phyloP scores from a whole-genome alignment of 495 filamentous ascomycete genomes.

The Mytilinidion resinicola region DNA sequence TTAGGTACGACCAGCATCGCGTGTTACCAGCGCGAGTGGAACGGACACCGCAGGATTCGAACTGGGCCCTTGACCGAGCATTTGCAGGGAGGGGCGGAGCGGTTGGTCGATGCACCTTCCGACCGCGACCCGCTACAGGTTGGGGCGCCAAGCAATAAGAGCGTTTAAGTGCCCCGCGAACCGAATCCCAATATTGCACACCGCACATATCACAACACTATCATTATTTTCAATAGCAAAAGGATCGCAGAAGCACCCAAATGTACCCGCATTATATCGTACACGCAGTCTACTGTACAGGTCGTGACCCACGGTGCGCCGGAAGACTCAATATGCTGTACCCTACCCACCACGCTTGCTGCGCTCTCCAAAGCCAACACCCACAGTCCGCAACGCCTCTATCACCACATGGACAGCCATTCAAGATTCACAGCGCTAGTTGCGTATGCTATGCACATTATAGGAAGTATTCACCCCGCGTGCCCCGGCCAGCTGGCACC shows the following conservation, averaged over 20 bases:
- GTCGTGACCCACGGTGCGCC: too few species aligned
- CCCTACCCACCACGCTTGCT: too few species aligned
- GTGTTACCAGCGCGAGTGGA: conserved; percentile 57
- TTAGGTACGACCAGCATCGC: conserved; percentile 53
- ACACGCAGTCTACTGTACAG: too few species aligned
- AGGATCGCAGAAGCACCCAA: too few species aligned
- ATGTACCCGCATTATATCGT: too few species aligned
- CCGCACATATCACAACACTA: too few species aligned
- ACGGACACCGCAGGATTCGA: conserved; percentile 54
- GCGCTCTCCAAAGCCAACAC: too few species aligned
- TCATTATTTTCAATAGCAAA: too few species aligned
- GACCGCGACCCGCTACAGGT: conserved; percentile 29
- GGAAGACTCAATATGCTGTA: too few species aligned
- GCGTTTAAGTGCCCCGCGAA: too few species aligned
- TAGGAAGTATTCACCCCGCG: conserved; percentile 90
- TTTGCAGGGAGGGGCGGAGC: conserved; percentile 3
- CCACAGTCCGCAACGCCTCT: not conserved
- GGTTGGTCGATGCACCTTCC: conserved; percentile 24
- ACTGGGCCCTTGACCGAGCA: conserved; percentile 45
- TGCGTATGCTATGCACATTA: conserved; percentile 40
- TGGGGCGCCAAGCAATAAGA: not conserved
- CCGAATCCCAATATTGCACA: too few species aligned
- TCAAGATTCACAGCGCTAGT: conserved; percentile 6
- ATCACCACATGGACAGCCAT: conserved; percentile 4
- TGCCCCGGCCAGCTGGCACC: conserved; percentile 72